A percentile compares a stretch with the other conserved stretches of the same genome.
Evolutionary conservation across 2,329 filamentous ascomycete genomes (phyloP).

Genomic region (Cordyceps cicadae): DNA sequence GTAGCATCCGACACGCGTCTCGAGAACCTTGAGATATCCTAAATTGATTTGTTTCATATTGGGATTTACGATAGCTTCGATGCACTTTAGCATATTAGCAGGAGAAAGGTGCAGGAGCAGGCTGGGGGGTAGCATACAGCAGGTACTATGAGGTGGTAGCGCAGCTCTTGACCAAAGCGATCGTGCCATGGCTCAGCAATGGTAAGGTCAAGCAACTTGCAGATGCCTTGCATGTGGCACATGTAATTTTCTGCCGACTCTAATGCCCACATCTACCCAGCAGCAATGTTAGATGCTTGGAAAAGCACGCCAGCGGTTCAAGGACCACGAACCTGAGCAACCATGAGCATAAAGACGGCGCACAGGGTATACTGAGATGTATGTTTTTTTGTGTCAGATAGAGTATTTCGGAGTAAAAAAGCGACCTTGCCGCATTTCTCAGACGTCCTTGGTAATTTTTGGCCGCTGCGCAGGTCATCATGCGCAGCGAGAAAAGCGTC

Average conservation of each 20-base stretch:
- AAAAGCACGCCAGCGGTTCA: neutral
- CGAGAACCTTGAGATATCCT: neutral
- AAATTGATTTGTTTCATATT: constrained; percentile 2
- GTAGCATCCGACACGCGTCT: neutral
- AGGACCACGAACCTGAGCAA: constrained; percentile 23
- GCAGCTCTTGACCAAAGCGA: constrained; percentile 22
- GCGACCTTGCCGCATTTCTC: constrained; percentile 25
- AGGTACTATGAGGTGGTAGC: constrained; percentile 23
- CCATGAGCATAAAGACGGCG: constrained; percentile 29
- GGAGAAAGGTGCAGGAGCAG: neutral
- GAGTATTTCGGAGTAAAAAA: constrained; percentile 18
- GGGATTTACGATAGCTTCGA: constrained; percentile 10
- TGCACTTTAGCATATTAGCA: constrained; percentile 1
- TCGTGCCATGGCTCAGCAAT: constrained; percentile 19
- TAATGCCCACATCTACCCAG: constrained; percentile 23
- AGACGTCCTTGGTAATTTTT: constrained; percentile 13
- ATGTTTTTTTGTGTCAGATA: constrained; percentile 21
- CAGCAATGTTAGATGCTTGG: neutral
- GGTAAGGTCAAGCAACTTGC: constrained; percentile 23
- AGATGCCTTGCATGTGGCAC: constrained; percentile 26
- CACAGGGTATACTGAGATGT: constrained; percentile 27
- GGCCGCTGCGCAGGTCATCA: constrained; percentile 18
- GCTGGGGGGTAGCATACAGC: constrained; percentile 20
- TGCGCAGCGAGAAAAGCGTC: constrained; percentile 22
- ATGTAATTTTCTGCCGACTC: constrained; percentile 18